A percentile compares a stretch with the other conserved stretches of the same genome.
phyloP scores from a whole-genome alignment of 345 rosid species.

The Corymbia maculata region DNA sequence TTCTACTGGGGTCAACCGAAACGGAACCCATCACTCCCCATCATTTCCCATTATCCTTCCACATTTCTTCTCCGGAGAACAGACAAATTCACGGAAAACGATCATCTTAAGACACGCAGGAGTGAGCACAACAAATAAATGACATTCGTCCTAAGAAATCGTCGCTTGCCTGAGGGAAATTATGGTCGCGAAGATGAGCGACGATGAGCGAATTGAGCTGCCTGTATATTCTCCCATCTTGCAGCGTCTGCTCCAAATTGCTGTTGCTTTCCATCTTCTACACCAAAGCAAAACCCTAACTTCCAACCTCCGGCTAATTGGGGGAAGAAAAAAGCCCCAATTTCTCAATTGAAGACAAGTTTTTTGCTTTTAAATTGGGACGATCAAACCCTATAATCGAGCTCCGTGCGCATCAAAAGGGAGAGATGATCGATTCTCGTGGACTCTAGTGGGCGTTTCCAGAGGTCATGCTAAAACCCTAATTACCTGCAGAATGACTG shows the following conservation, averaged over 20 bases:
- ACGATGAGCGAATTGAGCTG: constrained; percentile 71
- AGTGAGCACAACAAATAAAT: background rate
- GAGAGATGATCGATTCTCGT: background rate
- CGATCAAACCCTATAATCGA: background rate
- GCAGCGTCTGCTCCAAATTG: constrained; percentile 52
- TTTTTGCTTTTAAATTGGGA: background rate
- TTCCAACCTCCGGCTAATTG: background rate
- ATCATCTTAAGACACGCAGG: background rate
- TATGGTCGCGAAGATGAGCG: constrained; percentile 77
- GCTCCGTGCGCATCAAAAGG: background rate
- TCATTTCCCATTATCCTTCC: background rate
- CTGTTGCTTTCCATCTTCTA: constrained; percentile 15
- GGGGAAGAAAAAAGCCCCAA: background rate
- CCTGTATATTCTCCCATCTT: constrained; percentile 58
- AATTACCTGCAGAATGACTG: background rate
- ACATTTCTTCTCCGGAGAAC: background rate
- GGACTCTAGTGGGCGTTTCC: background rate
- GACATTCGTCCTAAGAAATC: background rate
- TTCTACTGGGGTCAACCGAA: background rate
- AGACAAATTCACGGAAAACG: background rate
- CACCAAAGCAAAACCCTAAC: background rate
- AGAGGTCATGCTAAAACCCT: background rate
- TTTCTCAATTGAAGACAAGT: background rate
- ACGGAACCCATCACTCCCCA: background rate
- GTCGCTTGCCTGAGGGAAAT: constrained; percentile 46